Evolutionary conservation across 768 basidiomycete species (phyloP), one percentile per base, ranked within the genome.

Genomic region (Mycena rosella): DNA sequence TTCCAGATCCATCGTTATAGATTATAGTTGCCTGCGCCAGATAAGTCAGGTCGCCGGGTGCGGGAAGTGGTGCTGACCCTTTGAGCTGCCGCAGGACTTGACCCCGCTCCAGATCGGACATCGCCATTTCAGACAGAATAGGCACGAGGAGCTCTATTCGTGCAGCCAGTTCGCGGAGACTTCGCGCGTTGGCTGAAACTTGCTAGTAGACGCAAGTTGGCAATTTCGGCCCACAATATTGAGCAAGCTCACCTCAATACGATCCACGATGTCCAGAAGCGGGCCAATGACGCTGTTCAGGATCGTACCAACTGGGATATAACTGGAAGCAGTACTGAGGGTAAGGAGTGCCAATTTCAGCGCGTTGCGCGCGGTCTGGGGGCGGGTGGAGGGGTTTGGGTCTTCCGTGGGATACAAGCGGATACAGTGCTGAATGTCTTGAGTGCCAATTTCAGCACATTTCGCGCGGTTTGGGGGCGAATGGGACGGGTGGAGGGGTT

Each of bases 101-200:
- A 29, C 60, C 60, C 11, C n/a, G 15, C 2, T 51, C 15, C 24
- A 53, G 27, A 0, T 47, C 26, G 5, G 34, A 24, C n/a, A 20
- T 5, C n/a, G 42, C 54, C 22, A 53, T 53, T 18, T 48, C 44
- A 42, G 52, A 18, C 11, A 68, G 32, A 17, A 68, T 29, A 8
- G 67, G 61, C 24, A 48, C 10, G 1, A 68, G 38, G 20, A 42
- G 40, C 27, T 63, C 56, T 17, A 68, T 63, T n/a, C 62, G 56
- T 24, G 56, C 40, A 26, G 61, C 44, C 10, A 68, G 32, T 32
- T 54, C 29, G 9, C 38, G 9, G 10, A 68, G 34, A 22, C 61
- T 49, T 30, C 48, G 22, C 11, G 18, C 15, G 42, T 68, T 64
- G 18, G 9, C 48, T 0, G 49, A 68, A 11, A 56, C 34, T 58